Evolutionary conservation across 208 protist species (phyloP), one percentile per base, ranked within the genome.

Genomic region (Crithidia brevicula): DNA sequence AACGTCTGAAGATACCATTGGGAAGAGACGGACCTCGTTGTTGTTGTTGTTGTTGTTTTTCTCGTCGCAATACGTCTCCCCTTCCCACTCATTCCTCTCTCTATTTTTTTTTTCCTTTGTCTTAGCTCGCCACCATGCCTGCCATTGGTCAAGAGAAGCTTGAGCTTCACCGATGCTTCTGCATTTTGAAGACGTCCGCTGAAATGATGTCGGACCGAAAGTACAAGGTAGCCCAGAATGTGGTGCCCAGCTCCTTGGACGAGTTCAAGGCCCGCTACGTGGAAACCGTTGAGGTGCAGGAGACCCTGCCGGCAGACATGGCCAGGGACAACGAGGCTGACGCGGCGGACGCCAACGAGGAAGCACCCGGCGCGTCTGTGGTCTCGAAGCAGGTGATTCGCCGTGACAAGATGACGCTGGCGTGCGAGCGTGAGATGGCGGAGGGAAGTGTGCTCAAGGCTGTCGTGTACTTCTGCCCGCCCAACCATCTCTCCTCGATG

Each of bases 201-300:
- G 83, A 95, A 69, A 97, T 97, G 92, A 93, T 94, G 86, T 60
- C 61, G 15, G 92, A 97, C 66, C 69, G 92, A 7, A 77, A 82
- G 33, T 97, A 97, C 72, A 71, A 83, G 31, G 78, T 97, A 13
- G 73, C 82, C 18, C 59, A 68, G 16, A 42, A 74, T 22, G 51
- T 88, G 38, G 81, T 93, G 13, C 78, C 88, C 1, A 33, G 23
- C 42, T 85, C 79, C 10, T 77, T 89, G 15, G 72, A 82, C 23
- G 85, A 91, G 40, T 97, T 97, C 60, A 71, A 81, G 56, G 74
- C 80, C 3, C 62, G 62, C 36, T 97, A 92, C 77, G 79, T 86
- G 1, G 62, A 74, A n/a, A 40, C 27, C 3, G 72, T 76, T 18
- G 30, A n/a, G 18, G 72, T 66, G 27, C 34, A n/a, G n/a, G n/a